Percentiles rank a stretch among this genome's conserved stretches.
Conservation (phyloP, 2,329 filamentous ascomycete genomes). For the Niveomyces coronatus region DNA sequence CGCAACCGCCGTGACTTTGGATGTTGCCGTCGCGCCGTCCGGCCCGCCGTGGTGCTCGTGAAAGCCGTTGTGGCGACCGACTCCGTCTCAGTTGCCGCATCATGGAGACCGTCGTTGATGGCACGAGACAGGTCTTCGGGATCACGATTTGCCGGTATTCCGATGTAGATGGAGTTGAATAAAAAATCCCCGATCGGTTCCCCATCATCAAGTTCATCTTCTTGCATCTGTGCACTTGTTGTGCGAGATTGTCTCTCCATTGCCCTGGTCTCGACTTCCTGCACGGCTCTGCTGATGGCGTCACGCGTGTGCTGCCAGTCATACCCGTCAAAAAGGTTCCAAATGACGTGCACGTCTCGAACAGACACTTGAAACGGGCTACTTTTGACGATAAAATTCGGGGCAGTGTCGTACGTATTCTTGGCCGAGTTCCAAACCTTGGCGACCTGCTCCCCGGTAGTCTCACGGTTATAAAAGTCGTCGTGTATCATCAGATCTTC, state of each 20-base stretch:
- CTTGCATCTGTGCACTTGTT: conserved; percentile 47
- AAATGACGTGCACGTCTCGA: conserved; percentile 85
- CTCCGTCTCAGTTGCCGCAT: conserved; percentile 78
- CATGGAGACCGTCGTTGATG: conserved; percentile 83
- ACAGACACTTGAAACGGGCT: conserved; percentile 71
- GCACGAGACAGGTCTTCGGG: conserved; percentile 69
- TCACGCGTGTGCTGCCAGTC: conserved; percentile 88
- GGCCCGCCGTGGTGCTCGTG: conserved; percentile 47
- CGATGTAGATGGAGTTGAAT: conserved; percentile 98
- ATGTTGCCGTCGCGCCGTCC: conserved; percentile 31
- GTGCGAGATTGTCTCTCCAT: conserved; percentile 58
- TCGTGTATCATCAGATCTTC: conserved; percentile 64
- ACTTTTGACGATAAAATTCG: conserved; percentile 47
- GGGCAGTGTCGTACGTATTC: conserved; percentile 62
- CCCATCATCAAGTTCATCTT: conserved; percentile 69
- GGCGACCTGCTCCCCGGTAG: conserved; percentile 53
- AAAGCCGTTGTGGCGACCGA: conserved; percentile 71
- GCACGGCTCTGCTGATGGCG: conserved; percentile 76
- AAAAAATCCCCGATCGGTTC: conserved; percentile 87
- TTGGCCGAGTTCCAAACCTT: conserved; percentile 71
- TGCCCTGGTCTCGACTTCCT: conserved; percentile 75
- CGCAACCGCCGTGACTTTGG: conserved; percentile 52
- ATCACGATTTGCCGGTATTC: conserved; percentile 76
- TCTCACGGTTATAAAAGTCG: conserved; percentile 60
- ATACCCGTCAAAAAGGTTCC: conserved; percentile 96